Evolutionary conservation across 148 eudicot genomes (phyloP), one percentile per base, ranked within the genome.

Genomic region (Rhododendron ferrugineum): DNA sequence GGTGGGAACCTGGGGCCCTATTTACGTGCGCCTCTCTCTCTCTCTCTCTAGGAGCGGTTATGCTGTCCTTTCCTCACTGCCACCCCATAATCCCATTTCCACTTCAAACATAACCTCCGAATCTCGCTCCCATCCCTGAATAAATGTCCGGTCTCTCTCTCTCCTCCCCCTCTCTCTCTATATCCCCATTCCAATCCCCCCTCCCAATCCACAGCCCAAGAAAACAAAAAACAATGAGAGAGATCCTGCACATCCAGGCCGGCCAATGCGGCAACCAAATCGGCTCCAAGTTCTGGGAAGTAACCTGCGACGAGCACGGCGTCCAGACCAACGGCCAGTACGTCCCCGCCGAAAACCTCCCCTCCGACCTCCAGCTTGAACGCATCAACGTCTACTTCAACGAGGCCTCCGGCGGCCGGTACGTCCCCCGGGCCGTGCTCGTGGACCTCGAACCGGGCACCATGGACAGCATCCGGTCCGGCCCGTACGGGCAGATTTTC

Each of bases 241-340:
- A 66, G 28, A 66, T 66, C 73, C 34, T 66, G 5, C 73, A 66
- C 73, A 66, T 66, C 32, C 73, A 66, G 73, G 73, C 73, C 14
- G 73, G 73, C 34, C 73, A 66, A 26, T 66, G 73, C 73, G 73
- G 73, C 73, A 66, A 66, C 73, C 73, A 66, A 66, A 66, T 66
- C 73, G 73, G 73, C 1, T 26, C 73, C 73, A 66, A 66, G 28
- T 66, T 66, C 73, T 66, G 73, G 73, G 73, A 66, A 66, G 73
- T 66, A 1, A 66, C 73, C 15, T 66, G 73, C 73, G 32, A 26
- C 15, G 73, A 66, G 73, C 73, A 66, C 73, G 73, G 73, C 6
- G 73, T 66, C 73, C 32, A 66, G 5, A 26, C 30, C 32, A 11
- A 66, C 73, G 73, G 73, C 73, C 73, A 66, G 32, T 26, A 66